Evolutionary conservation across 345 rosid species (phyloP), one percentile per base, ranked within the genome.

Genomic region (Populus ilicifolia): DNA sequence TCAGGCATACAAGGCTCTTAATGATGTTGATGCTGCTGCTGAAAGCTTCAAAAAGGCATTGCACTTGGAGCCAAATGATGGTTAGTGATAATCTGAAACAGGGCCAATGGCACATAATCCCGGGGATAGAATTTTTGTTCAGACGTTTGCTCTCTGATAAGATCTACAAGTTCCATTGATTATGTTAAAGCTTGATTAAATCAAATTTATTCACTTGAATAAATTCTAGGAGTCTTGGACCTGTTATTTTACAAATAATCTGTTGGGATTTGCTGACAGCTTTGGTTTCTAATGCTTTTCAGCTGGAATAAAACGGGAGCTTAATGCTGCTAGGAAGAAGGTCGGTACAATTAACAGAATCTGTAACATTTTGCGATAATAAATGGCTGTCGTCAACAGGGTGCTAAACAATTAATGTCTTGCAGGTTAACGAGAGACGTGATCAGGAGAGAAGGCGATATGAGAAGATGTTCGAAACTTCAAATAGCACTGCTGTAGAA

Each of bases 1-100:
- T 77, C 84, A 96, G 99, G 99, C 96, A n/a, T 82, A 93, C 83
- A 88, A 88, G 93, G 97, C 94, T 59, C 97, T 93, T 36, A 91
- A 92, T 71, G 97, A 93, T 17, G 79, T 95, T 12, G 98, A 95
- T 83, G 90, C 93, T 80, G 97, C 99, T n/a, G 97, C 84, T 62
- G 99, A 93, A 83, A 95, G 98, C 88, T 90, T 95, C 77, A 84
- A 84, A 80, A 93, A 91, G 88, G 99, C 99, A 64, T 84, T 91
- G 81, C 87, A 81, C 29, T 82, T 95, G 84, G 99, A 95, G 85
- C 99, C 99, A 75, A 92, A 92, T 38, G 99, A 95, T 67, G 90
- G 98, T 95, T 44, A 76, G 88, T 75, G 38, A 65, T 59, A 63
- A 6, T 36, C 29, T 10, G 29, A 17, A n/a, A 71, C 64, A 50